Percentiles rank a stretch among this genome's conserved stretches.
Conservation (phyloP, 352 stramenopile genomes). For the Phytophthora macrochlamydospora region DNA sequence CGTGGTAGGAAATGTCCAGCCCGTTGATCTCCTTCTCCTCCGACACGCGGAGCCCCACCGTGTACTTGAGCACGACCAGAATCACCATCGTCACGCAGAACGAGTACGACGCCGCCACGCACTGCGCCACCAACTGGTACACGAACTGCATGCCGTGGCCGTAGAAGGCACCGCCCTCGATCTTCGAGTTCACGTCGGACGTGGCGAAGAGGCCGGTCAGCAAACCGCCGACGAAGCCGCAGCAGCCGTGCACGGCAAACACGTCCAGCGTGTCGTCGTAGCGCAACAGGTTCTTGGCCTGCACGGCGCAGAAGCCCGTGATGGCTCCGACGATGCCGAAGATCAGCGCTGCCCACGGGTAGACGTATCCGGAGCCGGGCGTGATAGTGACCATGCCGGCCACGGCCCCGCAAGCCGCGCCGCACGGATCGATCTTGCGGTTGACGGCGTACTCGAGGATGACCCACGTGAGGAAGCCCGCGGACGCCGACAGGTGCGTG, state of each 20-base stretch:
- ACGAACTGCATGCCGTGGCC: constrained; percentile 51
- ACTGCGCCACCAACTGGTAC: constrained; percentile 61
- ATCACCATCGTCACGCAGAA: constrained; percentile 72
- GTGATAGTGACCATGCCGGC: constrained; percentile 75
- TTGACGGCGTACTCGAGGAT: constrained; percentile 57
- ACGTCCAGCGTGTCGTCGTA: constrained; percentile 84
- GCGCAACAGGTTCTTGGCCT: constrained; percentile 69
- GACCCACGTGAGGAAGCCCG: constrained; percentile 77
- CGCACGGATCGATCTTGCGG: constrained; percentile 67
- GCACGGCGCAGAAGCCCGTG: constrained; percentile 55
- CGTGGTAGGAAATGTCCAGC: constrained; percentile 75
- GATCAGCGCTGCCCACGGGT: constrained; percentile 72
- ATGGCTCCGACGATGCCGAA: constrained; percentile 70
- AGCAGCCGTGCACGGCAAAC: constrained; percentile 77
- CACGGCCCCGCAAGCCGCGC: constrained; percentile 63
- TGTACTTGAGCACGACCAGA: constrained; percentile 67
- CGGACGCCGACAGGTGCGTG: constrained; percentile 65
- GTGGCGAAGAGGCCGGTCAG: constrained; percentile 76
- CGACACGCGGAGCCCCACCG: constrained; percentile 63
- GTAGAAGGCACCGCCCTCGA: constrained; percentile 61
- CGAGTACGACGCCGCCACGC: constrained; percentile 67
- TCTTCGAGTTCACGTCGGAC: constrained; percentile 54
- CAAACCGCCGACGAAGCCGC: constrained; percentile 63
- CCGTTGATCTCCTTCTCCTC: constrained; percentile 74
- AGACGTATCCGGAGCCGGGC: constrained; percentile 71